Percentiles rank a stretch among this genome's conserved stretches.
Evolutionary conservation across 805 yeast species (phyloP).

Genomic region (Schizosaccharomyces lindneri): DNA sequence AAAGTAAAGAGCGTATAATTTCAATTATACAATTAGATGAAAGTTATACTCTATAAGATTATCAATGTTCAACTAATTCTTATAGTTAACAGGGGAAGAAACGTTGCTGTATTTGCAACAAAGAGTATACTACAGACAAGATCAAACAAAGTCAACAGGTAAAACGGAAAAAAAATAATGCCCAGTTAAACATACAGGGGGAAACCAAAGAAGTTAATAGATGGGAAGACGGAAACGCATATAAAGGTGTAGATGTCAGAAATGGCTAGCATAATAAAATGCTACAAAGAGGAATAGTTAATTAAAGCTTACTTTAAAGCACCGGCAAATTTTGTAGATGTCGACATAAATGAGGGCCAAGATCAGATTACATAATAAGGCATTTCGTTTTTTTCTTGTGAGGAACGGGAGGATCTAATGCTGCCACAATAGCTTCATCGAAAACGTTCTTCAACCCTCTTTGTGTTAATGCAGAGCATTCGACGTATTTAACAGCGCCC

Average conservation of each 20-base stretch:
- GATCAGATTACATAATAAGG: slow-evolving; percentile 34
- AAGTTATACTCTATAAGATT: too few relatives aligned
- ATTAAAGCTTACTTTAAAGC: background rate
- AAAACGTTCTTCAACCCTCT: slow-evolving; percentile 92
- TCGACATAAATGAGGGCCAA: background rate
- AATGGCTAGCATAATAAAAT: background rate
- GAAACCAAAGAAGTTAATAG: background rate
- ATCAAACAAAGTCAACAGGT: too few relatives aligned
- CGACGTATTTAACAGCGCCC: slow-evolving; percentile 88
- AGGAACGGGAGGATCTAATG: slow-evolving; percentile 85
- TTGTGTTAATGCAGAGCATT: slow-evolving; percentile 93
- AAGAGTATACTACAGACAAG: too few relatives aligned
- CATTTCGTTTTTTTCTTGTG: slow-evolving; percentile 47
- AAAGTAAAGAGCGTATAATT: too few relatives aligned
- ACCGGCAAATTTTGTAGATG: background rate
- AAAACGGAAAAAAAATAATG: too few relatives aligned
- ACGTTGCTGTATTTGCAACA: too few relatives aligned
- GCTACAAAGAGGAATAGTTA: background rate
- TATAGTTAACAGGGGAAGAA: too few relatives aligned
- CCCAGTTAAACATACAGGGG: too few relatives aligned
- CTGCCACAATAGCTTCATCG: slow-evolving; percentile 38
- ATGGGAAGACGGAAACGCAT: background rate
- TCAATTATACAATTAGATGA: too few relatives aligned
- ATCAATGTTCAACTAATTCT: too few relatives aligned
- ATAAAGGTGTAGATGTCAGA: background rate